phyloP scores from a whole-genome alignment of 1,284 basidiomycete genomes.

The Ustilago hordei region DNA sequence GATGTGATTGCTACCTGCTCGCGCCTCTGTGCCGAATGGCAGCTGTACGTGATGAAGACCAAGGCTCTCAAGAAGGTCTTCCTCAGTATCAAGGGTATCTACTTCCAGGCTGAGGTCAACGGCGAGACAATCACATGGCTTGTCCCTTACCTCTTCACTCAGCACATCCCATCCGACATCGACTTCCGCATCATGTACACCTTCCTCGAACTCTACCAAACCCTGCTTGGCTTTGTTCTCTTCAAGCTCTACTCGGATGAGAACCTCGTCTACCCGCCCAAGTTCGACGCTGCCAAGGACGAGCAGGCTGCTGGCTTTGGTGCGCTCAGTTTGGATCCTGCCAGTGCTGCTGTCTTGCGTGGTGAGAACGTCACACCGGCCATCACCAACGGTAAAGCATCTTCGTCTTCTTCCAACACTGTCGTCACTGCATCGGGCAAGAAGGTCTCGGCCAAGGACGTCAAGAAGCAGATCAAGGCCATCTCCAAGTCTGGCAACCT shows the following conservation, averaged over 20 bases:
- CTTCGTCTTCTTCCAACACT: constrained; percentile 35
- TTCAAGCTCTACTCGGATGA: constrained; percentile 98
- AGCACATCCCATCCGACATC: constrained; percentile 91
- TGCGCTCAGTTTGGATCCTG: constrained; percentile 82
- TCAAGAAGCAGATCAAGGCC: constrained; percentile 73
- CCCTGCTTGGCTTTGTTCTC: constrained; percentile 91
- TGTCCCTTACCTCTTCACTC: constrained; percentile 97
- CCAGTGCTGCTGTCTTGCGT: constrained; percentile 67
- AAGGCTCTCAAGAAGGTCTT: constrained; percentile 89
- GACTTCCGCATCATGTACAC: constrained; percentile 98
- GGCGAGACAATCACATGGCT: constrained; percentile 96
- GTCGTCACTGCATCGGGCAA: constrained; percentile 63
- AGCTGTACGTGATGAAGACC: constrained; percentile 93
- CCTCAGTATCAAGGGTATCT: constrained; percentile 97
- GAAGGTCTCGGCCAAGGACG: constrained; percentile 72
- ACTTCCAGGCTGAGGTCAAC: constrained; percentile 95
- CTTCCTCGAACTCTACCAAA: constrained; percentile 98
- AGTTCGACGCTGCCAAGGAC: constrained; percentile 85
- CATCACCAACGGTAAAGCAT: constrained; percentile 26
- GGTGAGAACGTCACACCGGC: constrained; percentile 43
- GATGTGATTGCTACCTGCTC: constrained; percentile 91
- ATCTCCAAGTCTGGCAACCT: constrained; percentile 64
- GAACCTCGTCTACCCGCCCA: constrained; percentile 93
- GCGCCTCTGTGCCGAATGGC: constrained; percentile 76
- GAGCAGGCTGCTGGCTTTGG: constrained; percentile 85